A percentile compares a stretch with the other conserved stretches of the same genome.
Conservation (phyloP, 2,329 filamentous ascomycete species). For the Ophiocordyceps unilateralis region DNA sequence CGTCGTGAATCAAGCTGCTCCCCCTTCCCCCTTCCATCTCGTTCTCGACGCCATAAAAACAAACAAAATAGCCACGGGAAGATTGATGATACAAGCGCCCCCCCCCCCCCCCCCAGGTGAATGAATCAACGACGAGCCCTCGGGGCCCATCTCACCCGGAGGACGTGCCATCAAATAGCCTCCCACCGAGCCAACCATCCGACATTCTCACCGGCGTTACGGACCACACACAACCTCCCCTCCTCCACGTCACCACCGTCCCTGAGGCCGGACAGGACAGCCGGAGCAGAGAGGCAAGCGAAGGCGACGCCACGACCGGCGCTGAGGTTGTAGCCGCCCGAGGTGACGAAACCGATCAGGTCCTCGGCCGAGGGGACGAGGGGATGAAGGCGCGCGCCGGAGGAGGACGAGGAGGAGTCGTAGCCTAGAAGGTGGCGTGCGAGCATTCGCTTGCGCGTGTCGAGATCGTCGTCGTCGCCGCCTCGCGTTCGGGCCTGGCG, state of each 20-base stretch:
- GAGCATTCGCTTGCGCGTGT: slow-evolving; percentile 24
- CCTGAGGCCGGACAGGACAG: slow-evolving; percentile 24
- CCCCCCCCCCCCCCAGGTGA: no score
- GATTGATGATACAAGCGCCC: no score
- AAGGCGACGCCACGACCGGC: slow-evolving; percentile 62
- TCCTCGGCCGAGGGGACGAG: slow-evolving; percentile 57
- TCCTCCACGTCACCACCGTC: slow-evolving; percentile 15
- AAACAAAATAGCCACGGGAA: no score
- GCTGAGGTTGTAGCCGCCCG: slow-evolving; percentile 65
- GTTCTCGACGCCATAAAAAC: no score
- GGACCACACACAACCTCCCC: slow-evolving; percentile 54
- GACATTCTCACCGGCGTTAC: slow-evolving; percentile 61
- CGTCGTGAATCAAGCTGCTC: no score
- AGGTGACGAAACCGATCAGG: slow-evolving; percentile 79
- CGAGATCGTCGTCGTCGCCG: slow-evolving; percentile 12
- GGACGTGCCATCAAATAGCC: slow-evolving; percentile 27
- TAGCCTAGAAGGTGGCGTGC: slow-evolving; percentile 13
- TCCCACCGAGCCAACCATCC: slow-evolving; percentile 74
- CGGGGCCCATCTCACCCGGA: no score
- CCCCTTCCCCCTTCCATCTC: no score
- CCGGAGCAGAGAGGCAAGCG: slow-evolving; percentile 48
- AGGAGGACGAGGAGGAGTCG: neutral
- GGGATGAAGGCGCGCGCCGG: slow-evolving; percentile 33
- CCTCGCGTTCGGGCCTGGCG: no score
- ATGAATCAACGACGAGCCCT: no score